Evolutionary conservation across 345 rosid species (phyloP), one percentile per base, ranked within the genome.

Genomic region (Eucalyptus victrix): DNA sequence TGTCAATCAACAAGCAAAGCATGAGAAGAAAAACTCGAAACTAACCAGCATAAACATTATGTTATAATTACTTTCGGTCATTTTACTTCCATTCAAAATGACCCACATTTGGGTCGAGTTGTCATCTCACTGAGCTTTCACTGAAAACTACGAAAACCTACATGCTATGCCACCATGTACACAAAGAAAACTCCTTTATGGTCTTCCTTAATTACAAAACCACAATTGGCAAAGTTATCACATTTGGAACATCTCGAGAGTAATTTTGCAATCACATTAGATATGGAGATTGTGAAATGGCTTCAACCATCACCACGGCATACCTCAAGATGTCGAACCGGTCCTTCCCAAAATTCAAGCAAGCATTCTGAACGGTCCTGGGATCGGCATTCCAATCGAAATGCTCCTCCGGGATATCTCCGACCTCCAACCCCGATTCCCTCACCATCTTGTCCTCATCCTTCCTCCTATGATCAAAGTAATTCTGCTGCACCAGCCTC

Each of bases 271-370:
- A 40, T 76, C 47, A 76, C 45, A 40, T 76, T 40, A 21, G 83
- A 40, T 21, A 76, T 12, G 42, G 47, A 40, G 47, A 86, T 23
- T 50, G 62, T 2, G 12, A 17, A 54, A 56, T 19, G 60, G 53
- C 23, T 28, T 45, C 65, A 83, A 88, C 19, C 53, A 76, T 87
- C 34, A 24, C 3, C 50, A 37, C 72, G 47, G 87, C 95, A 76
- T 92, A 97, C 99, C 99, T 97, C 91, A 97, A 89, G 81, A 97
- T 97, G 92, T 98, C 99, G 67, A 98, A 98, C 86, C 99, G 98
- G 93, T 97, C 99, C 88, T 97, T 98, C 86, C 99, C 99, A 50
- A 98, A 96, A 94, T 96, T 97, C 90, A 96, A 58, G 89, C 96
- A 96, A 86, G 99, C 99, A 86, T 92, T 94, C 89, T 96, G 97